Evolutionary conservation across 2,329 filamentous ascomycete species (phyloP).

Genomic region (Calonectria pauciramosa): DNA sequence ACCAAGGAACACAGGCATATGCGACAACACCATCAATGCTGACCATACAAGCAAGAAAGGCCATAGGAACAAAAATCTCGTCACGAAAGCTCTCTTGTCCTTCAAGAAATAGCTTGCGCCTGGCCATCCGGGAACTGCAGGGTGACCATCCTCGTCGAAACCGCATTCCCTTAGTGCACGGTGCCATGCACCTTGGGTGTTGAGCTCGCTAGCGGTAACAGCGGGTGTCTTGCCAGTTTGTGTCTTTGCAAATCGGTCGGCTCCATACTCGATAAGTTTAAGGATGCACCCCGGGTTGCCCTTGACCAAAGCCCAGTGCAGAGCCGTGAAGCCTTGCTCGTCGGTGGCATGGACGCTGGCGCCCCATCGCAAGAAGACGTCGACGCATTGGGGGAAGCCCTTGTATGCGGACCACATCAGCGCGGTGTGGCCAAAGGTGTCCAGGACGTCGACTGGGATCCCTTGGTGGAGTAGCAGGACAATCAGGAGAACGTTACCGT

Average conservation of each 20-base stretch:
- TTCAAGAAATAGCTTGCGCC: constrained; percentile 79
- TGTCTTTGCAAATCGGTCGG: constrained; percentile 92
- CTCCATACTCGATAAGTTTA: constrained; percentile 95
- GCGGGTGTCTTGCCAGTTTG: constrained; percentile 91
- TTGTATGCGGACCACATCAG: constrained; percentile 99
- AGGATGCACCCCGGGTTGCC: constrained; percentile 90
- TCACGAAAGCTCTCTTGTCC: constrained; percentile 83
- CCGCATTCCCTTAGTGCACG: constrained; percentile 87
- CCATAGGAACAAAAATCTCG: constrained; percentile 90
- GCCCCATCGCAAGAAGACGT: constrained; percentile 93
- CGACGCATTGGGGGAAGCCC: constrained; percentile 91
- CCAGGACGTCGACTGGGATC: constrained; percentile 91
- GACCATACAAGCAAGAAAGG: constrained; percentile 83
- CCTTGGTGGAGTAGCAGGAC: constrained; percentile 93
- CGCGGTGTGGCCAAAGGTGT: constrained; percentile 91
- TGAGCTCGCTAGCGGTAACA: constrained; percentile 90
- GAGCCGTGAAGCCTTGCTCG: constrained; percentile 91
- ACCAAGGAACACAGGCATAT: constrained; percentile 80
- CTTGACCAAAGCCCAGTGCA: constrained; percentile 98
- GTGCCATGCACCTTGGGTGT: constrained; percentile 85
- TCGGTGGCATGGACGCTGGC: constrained; percentile 92
- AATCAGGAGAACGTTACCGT: constrained; percentile 93
- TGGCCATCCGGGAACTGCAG: constrained; percentile 78
- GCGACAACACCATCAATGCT: constrained; percentile 79
- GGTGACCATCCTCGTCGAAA: constrained; percentile 83